Evolutionary conservation across 306 rosid genomes (phyloP), one percentile per base, ranked within the genome.

Genomic region (Corylus avellana): DNA sequence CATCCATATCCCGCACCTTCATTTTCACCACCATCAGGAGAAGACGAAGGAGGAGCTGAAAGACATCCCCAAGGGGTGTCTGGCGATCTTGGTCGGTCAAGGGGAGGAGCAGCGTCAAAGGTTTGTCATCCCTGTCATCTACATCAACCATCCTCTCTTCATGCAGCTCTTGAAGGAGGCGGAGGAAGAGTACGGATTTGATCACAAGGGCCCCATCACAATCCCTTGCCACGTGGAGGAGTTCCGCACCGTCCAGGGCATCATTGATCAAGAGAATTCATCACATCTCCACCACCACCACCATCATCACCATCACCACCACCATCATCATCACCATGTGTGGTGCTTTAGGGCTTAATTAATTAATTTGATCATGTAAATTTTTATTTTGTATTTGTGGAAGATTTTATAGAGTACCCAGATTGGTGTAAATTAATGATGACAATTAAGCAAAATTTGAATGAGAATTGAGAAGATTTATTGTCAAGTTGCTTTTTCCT

Each of bases 141-240:
- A 96, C 85, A 81, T 96, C 79, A 91, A 96, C 83, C 99, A 96
- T 35, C 99, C 99, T 0, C 87, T 88, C 16, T 96, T 96, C 87
- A 83, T 85, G 83, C 85, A 88, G 53, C 80, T 96, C 25, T 64
- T 96, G 62, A 89, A 93, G 83, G 91, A 88, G 48, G 96, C 98
- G 14, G 99, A 96, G 79, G 91, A 93, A 4, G 99, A 96, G 78
- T 91, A 76, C 42, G 99, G 99, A 0, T 96, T 96, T 7, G 86
- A 90, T 57, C 99, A 91, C 57, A 86, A 90, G 35, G 99, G 99
- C 0, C 98, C 98, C 4, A 96, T 96, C 72, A 83, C 88, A 44
- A 93, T 96, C 5, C 99, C 98, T 0, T 96, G 99, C 89, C 97
- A 87, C 8, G 92, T 91, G 14, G 92, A 93, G 55, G 79, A 91